Evolutionary conservation across 2,329 filamentous ascomycete genomes (phyloP).

Genomic region (Geosmithia flava): DNA sequence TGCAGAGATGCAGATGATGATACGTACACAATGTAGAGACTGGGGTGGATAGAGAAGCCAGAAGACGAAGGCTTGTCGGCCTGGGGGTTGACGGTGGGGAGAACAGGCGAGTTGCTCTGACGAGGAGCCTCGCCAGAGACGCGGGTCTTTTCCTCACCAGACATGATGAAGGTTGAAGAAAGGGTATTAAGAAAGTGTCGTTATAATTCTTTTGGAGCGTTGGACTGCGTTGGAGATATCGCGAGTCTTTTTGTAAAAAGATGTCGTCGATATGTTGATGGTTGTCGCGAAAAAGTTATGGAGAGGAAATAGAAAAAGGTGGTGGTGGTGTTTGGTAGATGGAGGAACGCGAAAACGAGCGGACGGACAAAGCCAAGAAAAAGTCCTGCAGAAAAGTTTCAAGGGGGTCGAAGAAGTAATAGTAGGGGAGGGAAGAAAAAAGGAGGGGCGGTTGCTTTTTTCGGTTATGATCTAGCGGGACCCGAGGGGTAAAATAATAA

Average conservation of each 20-base stretch:
- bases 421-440: constrained; percentile 5
- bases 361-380: constrained; percentile 19
- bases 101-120: constrained; percentile 45
- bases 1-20: background rate
- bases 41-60: constrained; percentile 50
- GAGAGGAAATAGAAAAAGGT: constrained; percentile 7
- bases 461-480: too few species aligned
- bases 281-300: constrained; percentile 8
- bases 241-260: background rate
- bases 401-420: constrained; percentile 6
- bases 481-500: too few species aligned
- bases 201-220: background rate
- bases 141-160: constrained; percentile 66
- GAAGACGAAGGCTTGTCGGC: constrained; percentile 60
- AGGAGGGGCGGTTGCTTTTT: constrained; percentile 9
- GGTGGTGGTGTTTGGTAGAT: background rate
- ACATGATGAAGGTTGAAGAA: constrained; percentile 33
- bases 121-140: constrained; percentile 66
- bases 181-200: constrained; percentile 5
- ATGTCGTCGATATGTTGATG: constrained; percentile 4
- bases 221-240: background rate
- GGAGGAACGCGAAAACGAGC: constrained; percentile 21
- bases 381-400: constrained; percentile 11
- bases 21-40: constrained; percentile 68
- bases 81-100: constrained; percentile 72